phyloP scores from a whole-genome alignment of 148 eudicot genomes.

The Cornus suecica region DNA sequence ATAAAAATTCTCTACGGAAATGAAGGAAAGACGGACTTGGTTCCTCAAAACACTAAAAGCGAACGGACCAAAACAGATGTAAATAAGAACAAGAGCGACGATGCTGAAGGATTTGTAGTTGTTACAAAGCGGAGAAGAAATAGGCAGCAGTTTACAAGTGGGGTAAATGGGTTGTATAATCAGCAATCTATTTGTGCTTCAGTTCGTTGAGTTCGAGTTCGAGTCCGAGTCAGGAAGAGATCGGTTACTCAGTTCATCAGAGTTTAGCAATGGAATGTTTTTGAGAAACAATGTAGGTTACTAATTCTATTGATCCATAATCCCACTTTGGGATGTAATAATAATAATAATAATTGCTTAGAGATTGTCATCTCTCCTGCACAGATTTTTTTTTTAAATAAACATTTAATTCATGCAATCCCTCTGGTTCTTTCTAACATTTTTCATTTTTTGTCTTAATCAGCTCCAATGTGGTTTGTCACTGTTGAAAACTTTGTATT shows the following conservation, averaged over 20 bases:
- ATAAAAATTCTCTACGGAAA: slow-evolving; percentile 61
- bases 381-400: slow-evolving; percentile 14
- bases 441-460: too few relatives aligned
- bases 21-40: slow-evolving; percentile 46
- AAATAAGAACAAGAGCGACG: slow-evolving; percentile 44
- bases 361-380: slow-evolving; percentile 15
- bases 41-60: slow-evolving; percentile 17
- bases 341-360: slow-evolving; percentile 13
- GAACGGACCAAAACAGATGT: slow-evolving; percentile 27
- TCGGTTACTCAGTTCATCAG: slow-evolving; percentile 1
- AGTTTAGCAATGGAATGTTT: slow-evolving; percentile 1
- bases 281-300: background rate
- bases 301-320: slow-evolving; percentile 11
- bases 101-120: slow-evolving; percentile 85
- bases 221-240: background rate
- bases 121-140: slow-evolving; percentile 84
- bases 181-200: slow-evolving; percentile 84
- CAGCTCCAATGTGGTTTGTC: too few relatives aligned
- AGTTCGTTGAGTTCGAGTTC: slow-evolving; percentile 32
- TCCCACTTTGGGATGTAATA: slow-evolving; percentile 9
- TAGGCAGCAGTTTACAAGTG: slow-evolving; percentile 57
- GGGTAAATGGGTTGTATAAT: slow-evolving; percentile 56
- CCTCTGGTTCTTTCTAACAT: too few relatives aligned
- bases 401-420: background rate
- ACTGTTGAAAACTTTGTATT: too few relatives aligned